Evolutionary conservation across 495 filamentous ascomycete genomes (phyloP).

Genomic region (Podospora didyma): DNA sequence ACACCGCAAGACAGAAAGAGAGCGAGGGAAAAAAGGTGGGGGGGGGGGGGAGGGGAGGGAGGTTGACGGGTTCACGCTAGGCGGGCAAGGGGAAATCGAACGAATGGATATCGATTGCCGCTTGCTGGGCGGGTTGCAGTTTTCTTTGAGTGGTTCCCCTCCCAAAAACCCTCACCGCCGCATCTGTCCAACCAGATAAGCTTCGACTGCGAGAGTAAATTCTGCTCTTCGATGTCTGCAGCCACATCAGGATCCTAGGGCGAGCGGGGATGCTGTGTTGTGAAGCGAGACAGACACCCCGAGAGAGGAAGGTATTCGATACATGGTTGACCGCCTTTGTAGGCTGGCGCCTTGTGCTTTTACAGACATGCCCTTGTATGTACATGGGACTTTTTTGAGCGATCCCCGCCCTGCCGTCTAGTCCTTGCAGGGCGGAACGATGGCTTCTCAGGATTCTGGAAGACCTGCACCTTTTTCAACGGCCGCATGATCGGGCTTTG

Average conservation of each 20-base stretch:
- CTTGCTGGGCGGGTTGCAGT: no score
- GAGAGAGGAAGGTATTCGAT: not conserved
- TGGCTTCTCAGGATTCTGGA: slow-evolving; percentile 12
- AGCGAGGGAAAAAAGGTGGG: not conserved
- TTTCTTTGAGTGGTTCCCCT: not conserved
- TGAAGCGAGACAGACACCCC: no score
- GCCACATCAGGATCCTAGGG: not conserved
- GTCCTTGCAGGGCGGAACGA: slow-evolving; percentile 13
- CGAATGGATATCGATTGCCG: no score
- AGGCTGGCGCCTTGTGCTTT: not conserved
- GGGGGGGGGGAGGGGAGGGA: no score
- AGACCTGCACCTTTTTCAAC: slow-evolving; percentile 9
- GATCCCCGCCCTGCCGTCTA: slow-evolving; percentile 1
- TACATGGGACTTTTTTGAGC: not conserved
- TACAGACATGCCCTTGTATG: not conserved
- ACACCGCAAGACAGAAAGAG: not conserved
- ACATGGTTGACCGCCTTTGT: not conserved
- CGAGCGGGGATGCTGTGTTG: not conserved
- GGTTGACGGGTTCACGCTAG: no score
- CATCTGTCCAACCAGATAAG: not conserved
- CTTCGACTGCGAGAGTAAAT: not conserved
- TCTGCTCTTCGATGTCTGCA: not conserved
- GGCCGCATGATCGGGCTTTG: slow-evolving; percentile 9
- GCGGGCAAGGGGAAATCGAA: no score
- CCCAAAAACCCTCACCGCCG: slow-evolving; percentile 5